Conservation (phyloP, 169 alveolate genomes). For the Plasmodium yoelii region DNA sequence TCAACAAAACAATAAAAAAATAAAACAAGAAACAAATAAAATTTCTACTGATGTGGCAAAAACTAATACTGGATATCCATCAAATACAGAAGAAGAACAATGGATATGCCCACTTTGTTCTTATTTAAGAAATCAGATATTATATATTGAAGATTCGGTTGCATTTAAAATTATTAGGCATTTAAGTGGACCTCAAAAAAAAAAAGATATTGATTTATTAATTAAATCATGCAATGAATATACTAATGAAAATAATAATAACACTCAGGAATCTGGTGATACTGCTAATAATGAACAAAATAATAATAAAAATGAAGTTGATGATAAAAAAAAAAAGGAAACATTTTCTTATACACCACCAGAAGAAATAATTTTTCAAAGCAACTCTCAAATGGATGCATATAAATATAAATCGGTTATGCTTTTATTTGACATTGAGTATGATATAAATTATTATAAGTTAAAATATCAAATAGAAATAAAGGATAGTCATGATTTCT, state of each 20-base stretch:
- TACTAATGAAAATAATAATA: not conserved
- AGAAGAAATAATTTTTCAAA: constrained; percentile 76
- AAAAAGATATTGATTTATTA: constrained; percentile 76
- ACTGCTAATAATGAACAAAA: constrained; percentile 15
- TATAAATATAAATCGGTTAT: constrained; percentile 35
- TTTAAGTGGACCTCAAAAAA: constrained; percentile 83
- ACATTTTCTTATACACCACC: constrained; percentile 75
- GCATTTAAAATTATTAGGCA: constrained; percentile 80
- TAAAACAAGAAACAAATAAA: too few relatives aligned
- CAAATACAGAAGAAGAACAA: constrained; percentile 84
- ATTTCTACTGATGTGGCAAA: too few relatives aligned
- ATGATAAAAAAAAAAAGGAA: constrained; percentile 74
- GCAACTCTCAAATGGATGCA: not conserved
- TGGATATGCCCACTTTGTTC: constrained; percentile 86
- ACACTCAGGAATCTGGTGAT: not conserved
- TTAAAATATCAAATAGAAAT: constrained; percentile 20
- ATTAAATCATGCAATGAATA: constrained; percentile 36
- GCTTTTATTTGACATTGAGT: constrained; percentile 22
- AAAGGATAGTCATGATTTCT: constrained; percentile 47
- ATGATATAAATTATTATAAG: constrained; percentile 25
- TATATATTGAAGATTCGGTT: constrained; percentile 78
- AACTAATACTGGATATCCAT: too few relatives aligned
- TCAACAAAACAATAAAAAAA: too few relatives aligned
- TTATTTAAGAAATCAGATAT: constrained; percentile 81
- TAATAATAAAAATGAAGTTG: constrained; percentile 8